Evolutionary conservation across 257 asterid species (phyloP).

Genomic region (Galeopsis tetrahit): DNA sequence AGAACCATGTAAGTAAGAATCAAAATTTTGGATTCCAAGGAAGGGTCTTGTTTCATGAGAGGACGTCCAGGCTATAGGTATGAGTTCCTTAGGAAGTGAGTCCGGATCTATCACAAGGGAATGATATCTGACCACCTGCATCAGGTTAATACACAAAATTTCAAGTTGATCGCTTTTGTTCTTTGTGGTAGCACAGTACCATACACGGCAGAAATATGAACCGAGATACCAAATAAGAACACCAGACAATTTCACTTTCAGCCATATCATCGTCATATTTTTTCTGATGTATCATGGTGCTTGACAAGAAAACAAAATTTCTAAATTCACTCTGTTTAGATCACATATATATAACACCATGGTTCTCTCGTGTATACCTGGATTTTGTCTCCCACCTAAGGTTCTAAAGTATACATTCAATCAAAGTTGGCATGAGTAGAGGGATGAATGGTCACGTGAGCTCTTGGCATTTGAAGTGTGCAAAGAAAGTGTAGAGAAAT

Average conservation of each 20-base stretch:
- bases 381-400: neutral
- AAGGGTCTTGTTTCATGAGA: conserved; percentile 63
- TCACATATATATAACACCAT: neutral
- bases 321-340: neutral
- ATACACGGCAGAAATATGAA: neutral
- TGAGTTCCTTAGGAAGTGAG: conserved; percentile 84
- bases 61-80: conserved; percentile 97
- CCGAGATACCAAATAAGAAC: neutral
- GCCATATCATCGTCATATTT: neutral
- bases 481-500: neutral
- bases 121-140: conserved; percentile 94
- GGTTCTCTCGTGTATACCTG: neutral
- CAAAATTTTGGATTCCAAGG: conserved; percentile 44
- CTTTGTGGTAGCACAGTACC: neutral
- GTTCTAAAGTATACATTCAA: neutral
- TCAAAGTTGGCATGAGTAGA: neutral
- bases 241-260: neutral
- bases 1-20: conserved; percentile 43
- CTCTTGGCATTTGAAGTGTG: neutral
- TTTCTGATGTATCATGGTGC: neutral
- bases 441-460: neutral
- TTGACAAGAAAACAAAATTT: neutral
- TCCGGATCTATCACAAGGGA: conserved; percentile 86
- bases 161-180: conserved; percentile 1
- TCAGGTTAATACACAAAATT: conserved; percentile 28